Evolutionary conservation across 306 rosid genomes (phyloP), one percentile per base, ranked within the genome.

Genomic region (Cajanus cajan): DNA sequence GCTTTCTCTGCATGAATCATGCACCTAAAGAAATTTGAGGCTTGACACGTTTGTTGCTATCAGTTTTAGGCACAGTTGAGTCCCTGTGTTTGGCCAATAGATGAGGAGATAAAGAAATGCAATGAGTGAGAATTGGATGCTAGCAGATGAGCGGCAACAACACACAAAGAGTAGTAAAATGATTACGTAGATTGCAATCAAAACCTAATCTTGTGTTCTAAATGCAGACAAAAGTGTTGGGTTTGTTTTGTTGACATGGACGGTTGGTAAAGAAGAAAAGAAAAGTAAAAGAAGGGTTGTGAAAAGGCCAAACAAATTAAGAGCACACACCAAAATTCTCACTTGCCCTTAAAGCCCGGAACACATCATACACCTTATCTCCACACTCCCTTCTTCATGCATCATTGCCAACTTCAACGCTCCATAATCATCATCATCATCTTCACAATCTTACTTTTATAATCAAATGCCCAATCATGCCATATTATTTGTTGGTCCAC

Each of bases 361-460:
- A 90, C 86, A 86, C 83, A 78, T 83, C 89, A 82, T 48, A 88
- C 82, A 87, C 94, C 92, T 90, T 89, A 92, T 92, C 97, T 86
- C 87, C 84, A 88, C 72, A 76, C 48, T 8, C 33, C 33, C 4
- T 14, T 44, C 39, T 58, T 64, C 13, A 62, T 16, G 10, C 73
- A 73, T 28, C 71, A 44, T 55, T 71, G 83, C 70, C 82, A 74
- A 79, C 69, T 78, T 85, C 74, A 63, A 78, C 73, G 80, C 83
- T 70, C 84, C 77, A 78, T 71, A 64, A 65, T 79, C 78, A 54
- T 82, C 70, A 40, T 41, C 67, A 25, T 65, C 51, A 63, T 76
- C n/a, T n/a, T n/a, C 31, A 28, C 31, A 47, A 70, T 63, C 57
- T 31, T 61, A 24, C 69, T 61, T 82, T 59, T 61, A 70, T 86